Evolutionary conservation across 768 basidiomycete genomes (phyloP).

Genomic region (Suillus subluteus): DNA sequence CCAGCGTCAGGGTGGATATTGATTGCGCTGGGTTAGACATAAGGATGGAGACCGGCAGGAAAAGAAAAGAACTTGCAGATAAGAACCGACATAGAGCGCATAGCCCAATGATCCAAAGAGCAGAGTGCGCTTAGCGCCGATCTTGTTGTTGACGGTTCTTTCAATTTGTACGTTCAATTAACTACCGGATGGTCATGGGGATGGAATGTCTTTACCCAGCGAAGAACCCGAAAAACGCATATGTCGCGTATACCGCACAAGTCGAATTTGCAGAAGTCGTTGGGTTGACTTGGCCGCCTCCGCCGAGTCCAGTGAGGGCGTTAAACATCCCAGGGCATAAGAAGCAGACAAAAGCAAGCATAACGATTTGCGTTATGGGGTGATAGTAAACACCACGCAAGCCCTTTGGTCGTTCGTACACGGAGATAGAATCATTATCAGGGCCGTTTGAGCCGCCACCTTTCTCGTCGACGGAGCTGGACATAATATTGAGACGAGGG

Average conservation of each 20-base stretch:
- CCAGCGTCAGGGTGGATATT: constrained; percentile 68
- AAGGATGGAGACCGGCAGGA: neutral
- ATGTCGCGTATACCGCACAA: constrained; percentile 64
- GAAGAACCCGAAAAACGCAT: constrained; percentile 61
- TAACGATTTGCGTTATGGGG: constrained; percentile 57
- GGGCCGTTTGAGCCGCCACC: neutral
- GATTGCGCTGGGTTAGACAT: constrained; percentile 47
- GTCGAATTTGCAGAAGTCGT: constrained; percentile 72
- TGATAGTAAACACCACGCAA: constrained; percentile 59
- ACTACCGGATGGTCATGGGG: neutral
- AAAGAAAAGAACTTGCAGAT: constrained; percentile 49
- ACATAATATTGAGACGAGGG: neutral
- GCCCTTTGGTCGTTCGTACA: constrained; percentile 50
- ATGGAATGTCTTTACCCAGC: constrained; percentile 51
- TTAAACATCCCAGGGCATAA: constrained; percentile 70
- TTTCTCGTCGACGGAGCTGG: constrained; percentile 10
- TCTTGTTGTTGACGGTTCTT: constrained; percentile 78
- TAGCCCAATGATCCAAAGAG: constrained; percentile 75
- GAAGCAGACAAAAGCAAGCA: constrained; percentile 72
- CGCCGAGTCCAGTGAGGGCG: constrained; percentile 76
- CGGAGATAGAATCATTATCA: constrained; percentile 1
- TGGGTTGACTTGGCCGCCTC: constrained; percentile 70
- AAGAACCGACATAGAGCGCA: constrained; percentile 72
- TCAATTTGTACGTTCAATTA: constrained; percentile 6
- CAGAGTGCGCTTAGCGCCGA: constrained; percentile 73